phyloP scores from a whole-genome alignment of 768 basidiomycete genomes.

The Tricholoma sp. region DNA sequence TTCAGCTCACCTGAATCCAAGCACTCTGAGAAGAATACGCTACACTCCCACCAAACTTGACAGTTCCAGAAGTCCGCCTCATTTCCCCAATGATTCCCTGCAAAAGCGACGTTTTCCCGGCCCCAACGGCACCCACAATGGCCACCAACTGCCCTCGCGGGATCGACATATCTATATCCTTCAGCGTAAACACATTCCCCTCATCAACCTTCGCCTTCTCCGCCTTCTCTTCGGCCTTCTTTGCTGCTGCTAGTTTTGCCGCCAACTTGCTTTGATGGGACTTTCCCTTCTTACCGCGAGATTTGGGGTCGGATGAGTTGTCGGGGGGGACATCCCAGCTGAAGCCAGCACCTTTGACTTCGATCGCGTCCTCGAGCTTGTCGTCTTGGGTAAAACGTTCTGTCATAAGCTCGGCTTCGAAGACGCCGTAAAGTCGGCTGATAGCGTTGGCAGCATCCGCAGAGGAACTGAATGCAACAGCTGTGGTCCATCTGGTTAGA shows the following conservation, averaged over 20 bases:
- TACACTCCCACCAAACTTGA: conserved; percentile 71
- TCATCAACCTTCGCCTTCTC: conserved; percentile 30
- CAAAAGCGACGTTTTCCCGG: conserved; percentile 64
- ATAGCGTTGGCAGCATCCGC: conserved; percentile 82
- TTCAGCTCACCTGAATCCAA: conserved; percentile 70
- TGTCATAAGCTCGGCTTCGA: conserved; percentile 74
- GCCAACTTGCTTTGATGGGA: conserved; percentile 7
- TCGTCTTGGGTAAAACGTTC: conserved; percentile 53
- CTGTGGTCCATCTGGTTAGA: conserved; percentile 26
- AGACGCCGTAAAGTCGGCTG: conserved; percentile 72
- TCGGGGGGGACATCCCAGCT: conserved; percentile 78
- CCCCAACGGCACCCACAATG: conserved; percentile 79
- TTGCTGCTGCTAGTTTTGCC: conserved; percentile 22
- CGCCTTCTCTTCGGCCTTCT: conserved; percentile 20
- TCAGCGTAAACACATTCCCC: conserved; percentile 55
- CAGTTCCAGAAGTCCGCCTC: conserved; percentile 60
- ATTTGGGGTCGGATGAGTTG: conserved; percentile 27
- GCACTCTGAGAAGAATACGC: conserved; percentile 84
- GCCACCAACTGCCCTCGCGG: conserved; percentile 78
- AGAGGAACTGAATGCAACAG: conserved; percentile 67
- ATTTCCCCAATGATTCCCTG: conserved; percentile 83
- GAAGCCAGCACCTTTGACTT: conserved; percentile 67
- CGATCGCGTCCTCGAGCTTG: conserved; percentile 56
- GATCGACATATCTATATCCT: conserved; percentile 59
- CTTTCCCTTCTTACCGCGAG: conserved; percentile 28